Conservation (phyloP, 495 filamentous ascomycete species). For the Daldinia loculata region DNA sequence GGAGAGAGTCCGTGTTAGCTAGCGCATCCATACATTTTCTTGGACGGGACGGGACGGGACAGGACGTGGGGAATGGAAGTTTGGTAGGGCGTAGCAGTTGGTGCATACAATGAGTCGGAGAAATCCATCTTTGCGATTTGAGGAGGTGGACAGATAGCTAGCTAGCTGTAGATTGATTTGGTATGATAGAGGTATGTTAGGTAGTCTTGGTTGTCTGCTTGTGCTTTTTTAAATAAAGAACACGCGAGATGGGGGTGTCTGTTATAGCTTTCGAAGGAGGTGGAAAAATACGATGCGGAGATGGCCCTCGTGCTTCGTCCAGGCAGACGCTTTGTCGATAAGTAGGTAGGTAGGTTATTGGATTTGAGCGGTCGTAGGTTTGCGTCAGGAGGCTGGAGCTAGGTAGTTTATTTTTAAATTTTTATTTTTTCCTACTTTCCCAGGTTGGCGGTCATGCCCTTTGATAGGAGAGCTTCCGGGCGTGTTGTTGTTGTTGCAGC, state of each 20-base stretch:
- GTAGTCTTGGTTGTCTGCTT: not conserved
- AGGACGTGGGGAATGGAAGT: not conserved
- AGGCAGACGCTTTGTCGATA: conserved; percentile 30
- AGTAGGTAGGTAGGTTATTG: not conserved
- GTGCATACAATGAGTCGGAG: conserved; percentile 57
- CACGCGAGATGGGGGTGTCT: not conserved
- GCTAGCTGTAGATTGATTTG: too few species aligned
- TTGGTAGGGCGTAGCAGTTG: not conserved
- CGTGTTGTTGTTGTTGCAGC: not conserved
- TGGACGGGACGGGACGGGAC: conserved; percentile 19
- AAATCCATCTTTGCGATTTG: conserved; percentile 51
- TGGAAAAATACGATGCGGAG: too few species aligned
- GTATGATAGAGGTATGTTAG: not conserved
- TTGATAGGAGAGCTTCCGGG: not conserved
- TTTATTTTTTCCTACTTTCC: conserved; percentile 3
- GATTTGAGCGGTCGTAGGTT: conserved; percentile 14
- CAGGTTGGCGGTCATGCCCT: not conserved
- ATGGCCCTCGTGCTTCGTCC: not conserved
- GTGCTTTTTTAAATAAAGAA: not conserved
- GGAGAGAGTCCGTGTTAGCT: conserved; percentile 30
- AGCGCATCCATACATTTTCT: conserved; percentile 20
- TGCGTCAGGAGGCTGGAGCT: conserved; percentile 19
- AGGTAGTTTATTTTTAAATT: conserved; percentile 9
- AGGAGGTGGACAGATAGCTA: not conserved
- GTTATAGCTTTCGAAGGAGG: not conserved